Conservation (phyloP, 139 green algal genomes). For the Chlorella sp. region DNA sequence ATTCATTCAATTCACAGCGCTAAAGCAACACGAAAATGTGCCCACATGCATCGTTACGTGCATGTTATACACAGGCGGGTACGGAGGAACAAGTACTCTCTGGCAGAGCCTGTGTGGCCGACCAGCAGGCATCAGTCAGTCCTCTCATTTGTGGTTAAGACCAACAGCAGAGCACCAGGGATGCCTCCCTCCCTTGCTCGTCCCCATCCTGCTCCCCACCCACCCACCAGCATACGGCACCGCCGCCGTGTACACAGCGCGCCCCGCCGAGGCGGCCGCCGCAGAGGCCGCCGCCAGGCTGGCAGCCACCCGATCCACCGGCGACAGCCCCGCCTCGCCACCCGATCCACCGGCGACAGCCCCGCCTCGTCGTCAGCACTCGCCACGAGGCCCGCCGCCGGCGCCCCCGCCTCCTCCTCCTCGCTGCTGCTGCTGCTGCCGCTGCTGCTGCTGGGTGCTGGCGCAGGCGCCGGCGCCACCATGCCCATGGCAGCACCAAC, state of each 20-base stretch:
- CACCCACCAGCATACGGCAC: constrained; percentile 19
- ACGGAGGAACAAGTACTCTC: too few species aligned
- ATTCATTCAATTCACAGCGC: too few species aligned
- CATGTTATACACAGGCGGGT: too few species aligned
- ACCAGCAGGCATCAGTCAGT: neutral
- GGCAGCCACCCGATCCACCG: constrained; percentile 62
- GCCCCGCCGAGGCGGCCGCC: constrained; percentile 52
- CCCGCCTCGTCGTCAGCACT: neutral
- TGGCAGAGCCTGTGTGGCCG: neutral
- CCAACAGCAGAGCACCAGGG: neutral
- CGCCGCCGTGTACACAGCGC: constrained; percentile 44
- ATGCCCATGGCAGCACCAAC: neutral
- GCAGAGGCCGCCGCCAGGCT: constrained; percentile 65
- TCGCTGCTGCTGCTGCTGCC: neutral
- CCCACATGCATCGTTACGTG: too few species aligned
- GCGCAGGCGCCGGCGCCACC: neutral
- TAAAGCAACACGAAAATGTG: too few species aligned
- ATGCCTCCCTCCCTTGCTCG: neutral
- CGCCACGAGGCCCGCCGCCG: too few species aligned
- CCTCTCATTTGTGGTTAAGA: neutral
- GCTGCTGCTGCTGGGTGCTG: too few species aligned
- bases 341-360: constrained; percentile 55
- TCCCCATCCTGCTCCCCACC: neutral
- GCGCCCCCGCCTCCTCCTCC: too few species aligned
- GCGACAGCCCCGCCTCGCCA: constrained; percentile 36